phyloP scores from a whole-genome alignment of 2,329 filamentous ascomycete species.

The Scopulariopsis brevicaulis region DNA sequence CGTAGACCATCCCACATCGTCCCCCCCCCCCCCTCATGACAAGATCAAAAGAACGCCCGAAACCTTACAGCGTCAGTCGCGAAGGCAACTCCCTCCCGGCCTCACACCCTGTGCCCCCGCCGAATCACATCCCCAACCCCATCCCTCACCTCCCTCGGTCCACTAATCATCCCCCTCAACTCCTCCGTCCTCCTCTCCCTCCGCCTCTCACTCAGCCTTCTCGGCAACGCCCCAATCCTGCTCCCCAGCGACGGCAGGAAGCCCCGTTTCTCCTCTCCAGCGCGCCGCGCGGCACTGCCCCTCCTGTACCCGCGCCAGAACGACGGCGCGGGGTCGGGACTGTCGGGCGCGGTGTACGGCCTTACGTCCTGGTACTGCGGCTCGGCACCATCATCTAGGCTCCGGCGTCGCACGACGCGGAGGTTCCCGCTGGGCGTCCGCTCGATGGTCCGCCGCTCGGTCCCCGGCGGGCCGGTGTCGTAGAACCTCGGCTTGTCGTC shows the following conservation, averaged over 20 bases:
- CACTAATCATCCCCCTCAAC: slow-evolving; percentile 48
- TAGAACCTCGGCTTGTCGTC: slow-evolving; percentile 22
- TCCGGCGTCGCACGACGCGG: slow-evolving; percentile 43
- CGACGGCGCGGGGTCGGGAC: not conserved
- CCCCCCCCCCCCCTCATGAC: not conserved
- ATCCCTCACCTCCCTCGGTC: slow-evolving; percentile 44
- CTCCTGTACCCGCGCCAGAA: slow-evolving; percentile 2
- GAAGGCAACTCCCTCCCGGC: not conserved
- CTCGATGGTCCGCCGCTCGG: slow-evolving; percentile 45
- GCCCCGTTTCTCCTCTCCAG: slow-evolving; percentile 13
- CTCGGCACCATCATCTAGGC: slow-evolving; percentile 25
- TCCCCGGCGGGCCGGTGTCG: slow-evolving; percentile 20
- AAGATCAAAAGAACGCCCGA: not conserved
- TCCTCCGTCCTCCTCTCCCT: slow-evolving; percentile 47
- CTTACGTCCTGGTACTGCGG: slow-evolving; percentile 12
- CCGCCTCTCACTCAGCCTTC: slow-evolving; percentile 44
- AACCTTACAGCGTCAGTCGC: not conserved
- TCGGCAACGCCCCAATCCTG: slow-evolving; percentile 39
- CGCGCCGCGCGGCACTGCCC: not conserved
- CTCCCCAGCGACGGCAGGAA: slow-evolving; percentile 24
- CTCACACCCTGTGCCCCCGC: slow-evolving; percentile 21
- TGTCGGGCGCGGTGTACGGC: slow-evolving; percentile 18
- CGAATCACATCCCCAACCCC: slow-evolving; percentile 46
- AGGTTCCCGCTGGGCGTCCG: slow-evolving; percentile 49
- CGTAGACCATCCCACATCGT: too few relatives aligned